Base-by-base conservation (phyloP, 2,329 filamentous ascomycete genomes). In the Pestalotiopsis sp. region DNA sequence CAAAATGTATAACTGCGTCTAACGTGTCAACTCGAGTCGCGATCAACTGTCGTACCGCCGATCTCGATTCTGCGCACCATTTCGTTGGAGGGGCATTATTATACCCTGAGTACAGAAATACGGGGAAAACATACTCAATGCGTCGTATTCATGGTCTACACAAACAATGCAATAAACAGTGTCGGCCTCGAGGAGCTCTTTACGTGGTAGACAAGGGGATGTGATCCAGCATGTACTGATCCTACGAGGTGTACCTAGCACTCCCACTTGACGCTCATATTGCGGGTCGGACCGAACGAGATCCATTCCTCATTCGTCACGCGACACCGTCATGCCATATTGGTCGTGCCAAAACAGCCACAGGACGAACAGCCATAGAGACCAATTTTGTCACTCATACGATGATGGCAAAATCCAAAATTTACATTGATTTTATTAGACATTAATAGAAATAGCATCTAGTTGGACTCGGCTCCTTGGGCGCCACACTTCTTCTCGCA, bases 401-500 rank as follows among this genome's bases (percentile, higher is more conserved):
- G 6, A 35, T 2, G 30, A 9, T 5, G 30, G 30, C 30, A 35
- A 2, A 11, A 52, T n/a, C n/a, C 17, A 20, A 52, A 52, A 10
- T 10, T n/a, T 7, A 17, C 1, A n/a, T 52, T n/a, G 10, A 20
- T 52, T 52, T 9, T 9, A 22, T 17, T 52, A 10, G 10, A 9
- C 2, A 52, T 52, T 9, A 20, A 52, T 1, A 9, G 17, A 52
- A 2, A n/a, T 52, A n/a, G n/a, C 6, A 9, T 26, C 11, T 60
- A 63, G 39, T 63, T 63, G n/a, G n/a, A 39, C 39, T 63, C 60
- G 24, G 60, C 17, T 4, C 60, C 60, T 14, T 63, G 38, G 35
- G 38, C 60, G 48, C 60, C 60, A 20, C 60, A 63, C 35, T 63
- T 63, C 11, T 52, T 48, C 11, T 44, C 20, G 60, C 60, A 63